phyloP scores from a whole-genome alignment of 2,329 filamentous ascomycete genomes.

The Thielaviopsis musarum region DNA sequence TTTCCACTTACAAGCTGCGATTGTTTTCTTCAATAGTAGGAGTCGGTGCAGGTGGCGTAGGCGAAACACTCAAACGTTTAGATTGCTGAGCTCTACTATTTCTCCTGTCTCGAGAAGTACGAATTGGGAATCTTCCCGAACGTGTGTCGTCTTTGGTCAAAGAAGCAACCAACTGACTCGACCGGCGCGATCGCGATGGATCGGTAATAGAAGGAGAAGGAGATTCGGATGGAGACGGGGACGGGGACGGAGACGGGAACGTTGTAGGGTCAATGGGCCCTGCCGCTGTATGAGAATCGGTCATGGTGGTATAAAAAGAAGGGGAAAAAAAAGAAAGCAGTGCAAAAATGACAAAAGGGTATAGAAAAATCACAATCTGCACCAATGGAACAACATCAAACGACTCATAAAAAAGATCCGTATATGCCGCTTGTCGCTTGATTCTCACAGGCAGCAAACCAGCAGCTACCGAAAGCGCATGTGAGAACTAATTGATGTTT shows the following conservation, averaged over 20 bases:
- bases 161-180: background rate
- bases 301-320: background rate
- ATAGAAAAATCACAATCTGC: no score
- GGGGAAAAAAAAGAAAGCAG: background rate
- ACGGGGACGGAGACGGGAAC: background rate
- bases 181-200: background rate
- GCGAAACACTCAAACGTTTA: conserved; percentile 5
- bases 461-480: no score
- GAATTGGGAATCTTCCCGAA: conserved; percentile 8
- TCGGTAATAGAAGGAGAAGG: background rate
- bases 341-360: background rate
- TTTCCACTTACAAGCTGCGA: conserved; percentile 9
- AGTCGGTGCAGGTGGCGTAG: background rate
- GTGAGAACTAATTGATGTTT: no score
- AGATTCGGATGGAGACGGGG: background rate
- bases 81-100: background rate
- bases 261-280: conserved; percentile 1
- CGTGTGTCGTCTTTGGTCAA: conserved; percentile 5
- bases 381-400: no score
- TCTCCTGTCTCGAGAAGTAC: conserved; percentile 6
- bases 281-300: background rate
- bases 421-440: no score
- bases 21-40: conserved; percentile 2
- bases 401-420: background rate
- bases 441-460: no score